phyloP scores from a whole-genome alignment of 306 rosid genomes.

The Astragalus membranaceus region DNA sequence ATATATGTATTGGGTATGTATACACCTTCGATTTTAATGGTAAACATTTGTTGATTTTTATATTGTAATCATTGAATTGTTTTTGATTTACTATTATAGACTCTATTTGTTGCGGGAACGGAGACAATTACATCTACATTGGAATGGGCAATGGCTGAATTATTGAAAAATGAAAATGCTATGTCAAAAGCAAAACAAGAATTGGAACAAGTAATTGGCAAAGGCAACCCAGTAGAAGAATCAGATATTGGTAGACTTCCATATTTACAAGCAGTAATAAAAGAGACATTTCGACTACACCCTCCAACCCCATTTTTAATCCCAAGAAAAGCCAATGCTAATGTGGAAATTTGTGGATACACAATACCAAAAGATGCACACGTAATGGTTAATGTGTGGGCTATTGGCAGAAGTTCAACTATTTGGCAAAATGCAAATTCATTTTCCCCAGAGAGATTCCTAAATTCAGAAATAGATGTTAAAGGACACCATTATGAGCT shows the following conservation, averaged over 20 bases:
- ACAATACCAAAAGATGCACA: conserved; percentile 35
- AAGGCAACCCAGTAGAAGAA: conserved; percentile 39
- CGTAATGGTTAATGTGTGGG: conserved; percentile 35
- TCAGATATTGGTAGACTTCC: conserved; percentile 33
- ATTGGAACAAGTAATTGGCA: conserved; percentile 34
- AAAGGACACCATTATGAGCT: conserved; percentile 33
- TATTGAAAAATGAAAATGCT: conserved; percentile 25
- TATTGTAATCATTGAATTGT: background rate
- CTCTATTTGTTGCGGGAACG: conserved; percentile 33
- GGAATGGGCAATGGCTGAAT: conserved; percentile 49
- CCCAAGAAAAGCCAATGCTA: conserved; percentile 34
- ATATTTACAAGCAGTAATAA: conserved; percentile 37
- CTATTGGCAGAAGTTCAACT: conserved; percentile 2
- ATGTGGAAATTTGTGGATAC: conserved; percentile 29
- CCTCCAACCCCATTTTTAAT: conserved; percentile 26
- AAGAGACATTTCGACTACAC: conserved; percentile 38
- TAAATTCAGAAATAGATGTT: conserved; percentile 21
- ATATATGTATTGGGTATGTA: too few species aligned
- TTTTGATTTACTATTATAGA: conserved; percentile 3
- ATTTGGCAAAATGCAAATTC: conserved; percentile 25
- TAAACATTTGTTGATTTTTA: too few species aligned
- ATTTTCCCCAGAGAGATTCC: conserved; percentile 43
- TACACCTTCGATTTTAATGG: too few species aligned
- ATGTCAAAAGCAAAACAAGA: conserved; percentile 35
- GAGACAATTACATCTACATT: background rate